Conservation (phyloP, 768 basidiomycete genomes). For the Boletus vermiculosoides region DNA sequence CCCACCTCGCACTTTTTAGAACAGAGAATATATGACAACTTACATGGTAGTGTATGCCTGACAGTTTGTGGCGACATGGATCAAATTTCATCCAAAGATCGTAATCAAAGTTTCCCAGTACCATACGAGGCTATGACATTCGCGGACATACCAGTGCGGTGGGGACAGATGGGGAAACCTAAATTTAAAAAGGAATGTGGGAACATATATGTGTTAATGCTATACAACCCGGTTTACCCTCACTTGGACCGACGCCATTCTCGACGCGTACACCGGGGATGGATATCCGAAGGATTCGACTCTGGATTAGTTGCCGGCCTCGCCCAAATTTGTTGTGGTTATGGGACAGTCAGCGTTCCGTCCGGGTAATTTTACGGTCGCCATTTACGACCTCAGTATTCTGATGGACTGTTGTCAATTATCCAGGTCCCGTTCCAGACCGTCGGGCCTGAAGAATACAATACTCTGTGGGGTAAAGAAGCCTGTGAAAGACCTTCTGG, state of each 20-base stretch:
- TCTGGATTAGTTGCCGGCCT: background rate
- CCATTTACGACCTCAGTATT: background rate
- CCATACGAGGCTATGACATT: background rate
- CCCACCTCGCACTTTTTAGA: background rate
- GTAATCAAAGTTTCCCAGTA: background rate
- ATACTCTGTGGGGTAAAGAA: background rate
- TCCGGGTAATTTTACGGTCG: background rate
- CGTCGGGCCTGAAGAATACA: background rate
- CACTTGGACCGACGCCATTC: background rate
- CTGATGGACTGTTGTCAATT: background rate
- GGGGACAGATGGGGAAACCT: background rate
- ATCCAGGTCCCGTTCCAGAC: background rate
- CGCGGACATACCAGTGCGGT: background rate
- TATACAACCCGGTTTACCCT: background rate
- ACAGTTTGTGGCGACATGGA: background rate
- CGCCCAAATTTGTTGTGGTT: background rate
- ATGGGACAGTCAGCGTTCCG: background rate
- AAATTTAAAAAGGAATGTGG: background rate
- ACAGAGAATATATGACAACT: background rate
- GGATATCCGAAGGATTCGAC: background rate
- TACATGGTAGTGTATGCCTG: background rate
- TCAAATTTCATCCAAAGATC: background rate
- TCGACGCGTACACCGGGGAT: background rate
- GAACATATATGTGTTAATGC: background rate
- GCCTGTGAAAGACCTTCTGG: slow-evolving; percentile 6